phyloP scores from a whole-genome alignment of 2,329 filamentous ascomycete genomes.

The Peltaster fructicola region DNA sequence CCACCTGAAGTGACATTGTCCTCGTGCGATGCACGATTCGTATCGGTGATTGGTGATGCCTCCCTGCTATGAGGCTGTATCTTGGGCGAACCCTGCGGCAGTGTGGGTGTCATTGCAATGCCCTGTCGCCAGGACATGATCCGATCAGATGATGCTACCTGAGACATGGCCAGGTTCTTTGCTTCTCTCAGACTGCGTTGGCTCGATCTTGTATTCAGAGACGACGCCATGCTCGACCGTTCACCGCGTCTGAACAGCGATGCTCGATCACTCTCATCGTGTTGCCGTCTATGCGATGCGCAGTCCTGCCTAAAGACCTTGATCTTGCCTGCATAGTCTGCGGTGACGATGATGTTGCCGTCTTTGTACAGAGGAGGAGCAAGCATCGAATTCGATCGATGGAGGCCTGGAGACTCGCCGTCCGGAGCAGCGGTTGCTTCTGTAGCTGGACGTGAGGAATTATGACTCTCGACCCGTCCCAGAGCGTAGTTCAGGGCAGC shows the following conservation, averaged over 20 bases:
- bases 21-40: no score
- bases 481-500: constrained; percentile 73
- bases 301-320: constrained; percentile 95
- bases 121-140: constrained; percentile 79
- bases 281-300: constrained; percentile 54
- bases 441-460: constrained; percentile 31
- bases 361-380: constrained; percentile 57
- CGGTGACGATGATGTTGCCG: constrained; percentile 83
- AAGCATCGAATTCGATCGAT: constrained; percentile 15
- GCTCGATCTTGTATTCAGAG: constrained; percentile 23
- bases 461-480: constrained; percentile 32
- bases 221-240: constrained; percentile 14
- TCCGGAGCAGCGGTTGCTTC: no score
- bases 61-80: no score
- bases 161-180: constrained; percentile 13
- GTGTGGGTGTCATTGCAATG: constrained; percentile 36
- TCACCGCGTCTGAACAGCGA: constrained; percentile 43
- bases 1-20: constrained; percentile 3
- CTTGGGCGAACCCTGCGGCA: no score
- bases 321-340: constrained; percentile 73
- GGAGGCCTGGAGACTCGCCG: constrained; percentile 15
- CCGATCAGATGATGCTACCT: constrained; percentile 44
- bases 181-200: constrained; percentile 15
- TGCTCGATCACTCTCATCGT: constrained; percentile 57
- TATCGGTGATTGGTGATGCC: constrained; percentile 28